Evolutionary conservation across 345 rosid genomes (phyloP).

Genomic region (Adansonia digitata): DNA sequence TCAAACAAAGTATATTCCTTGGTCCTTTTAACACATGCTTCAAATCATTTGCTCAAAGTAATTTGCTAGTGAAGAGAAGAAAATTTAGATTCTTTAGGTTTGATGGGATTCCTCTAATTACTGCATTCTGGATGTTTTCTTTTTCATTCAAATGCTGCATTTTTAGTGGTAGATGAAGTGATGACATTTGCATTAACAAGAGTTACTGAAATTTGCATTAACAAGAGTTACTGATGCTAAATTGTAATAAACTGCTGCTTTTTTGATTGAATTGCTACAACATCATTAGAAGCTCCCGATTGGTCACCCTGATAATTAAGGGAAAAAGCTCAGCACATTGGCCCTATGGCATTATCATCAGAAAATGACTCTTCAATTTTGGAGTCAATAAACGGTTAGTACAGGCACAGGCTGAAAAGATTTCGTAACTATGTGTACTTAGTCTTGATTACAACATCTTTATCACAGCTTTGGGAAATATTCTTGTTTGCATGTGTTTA

Average conservation of each 20-base stretch:
- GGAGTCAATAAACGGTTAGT: neutral
- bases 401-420: neutral
- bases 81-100: neutral
- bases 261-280: neutral
- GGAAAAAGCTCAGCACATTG: neutral
- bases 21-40: neutral
- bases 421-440: neutral
- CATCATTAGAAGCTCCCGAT: neutral
- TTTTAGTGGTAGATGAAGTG: neutral
- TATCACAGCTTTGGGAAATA: neutral
- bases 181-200: neutral
- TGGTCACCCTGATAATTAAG: neutral
- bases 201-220: neutral
- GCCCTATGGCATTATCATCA: neutral
- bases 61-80: neutral
- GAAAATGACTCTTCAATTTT: neutral
- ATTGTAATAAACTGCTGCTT: neutral
- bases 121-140: neutral
- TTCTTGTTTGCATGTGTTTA: neutral
- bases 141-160: neutral
- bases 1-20: neutral
- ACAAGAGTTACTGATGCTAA: neutral
- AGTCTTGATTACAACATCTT: neutral
- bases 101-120: neutral
- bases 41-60: neutral